Conservation (phyloP, 306 rosid genomes). For the Carpinus fangiana region DNA sequence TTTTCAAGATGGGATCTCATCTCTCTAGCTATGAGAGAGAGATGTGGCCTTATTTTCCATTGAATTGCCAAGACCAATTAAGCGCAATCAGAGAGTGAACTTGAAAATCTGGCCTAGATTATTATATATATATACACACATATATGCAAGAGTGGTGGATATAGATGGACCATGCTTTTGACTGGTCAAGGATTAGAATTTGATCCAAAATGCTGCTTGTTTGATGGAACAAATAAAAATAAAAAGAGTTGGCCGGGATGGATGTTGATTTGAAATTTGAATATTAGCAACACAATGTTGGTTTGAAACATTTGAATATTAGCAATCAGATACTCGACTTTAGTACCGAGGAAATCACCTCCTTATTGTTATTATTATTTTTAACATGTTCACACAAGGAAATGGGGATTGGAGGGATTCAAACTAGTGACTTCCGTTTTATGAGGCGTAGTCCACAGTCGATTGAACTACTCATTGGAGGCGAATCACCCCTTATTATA, state of each 20-base stretch:
- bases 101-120: not conserved
- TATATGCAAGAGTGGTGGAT: not conserved
- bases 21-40: not conserved
- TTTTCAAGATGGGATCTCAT: not conserved
- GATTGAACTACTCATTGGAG: not conserved
- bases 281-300: too few species aligned
- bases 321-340: not conserved
- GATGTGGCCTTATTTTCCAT: not conserved
- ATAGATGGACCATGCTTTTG: not conserved
- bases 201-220: not conserved
- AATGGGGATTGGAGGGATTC: too few species aligned
- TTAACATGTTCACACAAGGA: too few species aligned
- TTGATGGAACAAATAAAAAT: not conserved
- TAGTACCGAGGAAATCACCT: not conserved
- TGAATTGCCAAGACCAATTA: not conserved
- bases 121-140: not conserved
- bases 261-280: too few species aligned
- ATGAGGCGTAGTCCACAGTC: too few species aligned
- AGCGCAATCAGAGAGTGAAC: not conserved
- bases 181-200: slow-evolving; percentile 1
- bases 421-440: too few species aligned
- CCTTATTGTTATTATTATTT: too few species aligned
- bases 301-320: too few species aligned
- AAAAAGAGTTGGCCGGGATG: too few species aligned
- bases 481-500: not conserved